Evolutionary conservation across 805 yeast species (phyloP).

Genomic region (Hanseniaspora guilliermondii): DNA sequence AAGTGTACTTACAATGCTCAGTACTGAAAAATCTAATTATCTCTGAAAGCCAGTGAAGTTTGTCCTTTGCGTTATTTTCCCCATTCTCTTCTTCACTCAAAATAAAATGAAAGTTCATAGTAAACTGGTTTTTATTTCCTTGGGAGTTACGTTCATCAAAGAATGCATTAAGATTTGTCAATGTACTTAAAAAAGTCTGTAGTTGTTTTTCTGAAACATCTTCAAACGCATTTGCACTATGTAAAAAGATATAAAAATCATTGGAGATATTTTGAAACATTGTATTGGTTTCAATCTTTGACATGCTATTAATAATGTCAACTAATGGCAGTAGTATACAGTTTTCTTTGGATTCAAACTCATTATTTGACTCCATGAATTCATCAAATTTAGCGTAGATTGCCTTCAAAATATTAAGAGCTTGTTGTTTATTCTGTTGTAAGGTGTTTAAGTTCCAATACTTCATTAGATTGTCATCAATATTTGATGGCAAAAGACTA

Average conservation of each 20-base stretch:
- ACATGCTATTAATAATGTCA: neutral
- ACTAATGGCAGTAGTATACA: neutral
- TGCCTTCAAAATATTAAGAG: neutral
- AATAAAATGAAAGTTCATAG: slow-evolving; percentile 17
- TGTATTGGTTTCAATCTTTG: neutral
- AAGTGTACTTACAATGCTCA: neutral
- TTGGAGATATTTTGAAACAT: neutral
- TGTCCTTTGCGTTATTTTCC: neutral
- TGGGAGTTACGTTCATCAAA: slow-evolving; percentile 4
- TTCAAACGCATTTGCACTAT: slow-evolving; percentile 21
- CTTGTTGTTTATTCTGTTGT: neutral
- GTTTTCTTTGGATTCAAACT: neutral
- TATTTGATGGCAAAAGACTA: neutral
- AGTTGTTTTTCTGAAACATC: slow-evolving; percentile 20
- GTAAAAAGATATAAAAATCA: slow-evolving; percentile 18
- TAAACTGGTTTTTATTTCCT: slow-evolving; percentile 16
- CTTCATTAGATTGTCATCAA: neutral
- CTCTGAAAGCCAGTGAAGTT: slow-evolving; percentile 3
- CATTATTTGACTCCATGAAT: neutral
- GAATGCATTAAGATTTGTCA: neutral
- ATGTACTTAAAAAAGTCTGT: slow-evolving; percentile 19
- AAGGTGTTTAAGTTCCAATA: neutral
- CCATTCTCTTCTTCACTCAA: slow-evolving; percentile 10
- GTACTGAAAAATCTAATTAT: neutral
- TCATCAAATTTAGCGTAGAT: neutral